phyloP scores from a whole-genome alignment of 371 early-diverging fungal species.

The Rhizopus stolonifer region DNA sequence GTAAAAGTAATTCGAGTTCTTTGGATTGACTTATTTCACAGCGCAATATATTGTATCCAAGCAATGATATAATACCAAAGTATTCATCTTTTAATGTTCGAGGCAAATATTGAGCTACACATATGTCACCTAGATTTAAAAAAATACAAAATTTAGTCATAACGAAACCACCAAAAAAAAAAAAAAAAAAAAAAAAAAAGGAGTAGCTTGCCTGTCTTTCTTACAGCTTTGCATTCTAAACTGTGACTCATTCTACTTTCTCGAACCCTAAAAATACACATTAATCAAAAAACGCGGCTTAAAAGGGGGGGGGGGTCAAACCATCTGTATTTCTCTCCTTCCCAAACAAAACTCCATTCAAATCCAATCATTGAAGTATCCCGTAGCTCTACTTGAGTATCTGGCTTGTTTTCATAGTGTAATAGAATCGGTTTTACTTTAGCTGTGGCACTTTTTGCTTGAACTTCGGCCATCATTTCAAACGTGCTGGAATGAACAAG shows the following conservation, averaged over 20 bases:
- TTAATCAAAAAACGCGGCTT: background rate
- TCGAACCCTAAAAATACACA: slow-evolving; percentile 36
- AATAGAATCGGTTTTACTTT: slow-evolving; percentile 35
- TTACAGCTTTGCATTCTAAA: slow-evolving; percentile 39
- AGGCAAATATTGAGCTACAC: slow-evolving; percentile 46
- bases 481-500: slow-evolving; percentile 45
- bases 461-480: slow-evolving; percentile 39
- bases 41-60: slow-evolving; percentile 36
- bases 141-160: background rate
- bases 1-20: slow-evolving; percentile 30
- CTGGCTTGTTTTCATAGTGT: slow-evolving; percentile 20
- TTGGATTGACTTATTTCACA: slow-evolving; percentile 22
- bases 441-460: slow-evolving; percentile 28
- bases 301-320: slow-evolving; percentile 5
- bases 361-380: slow-evolving; percentile 39
- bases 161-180: no score
- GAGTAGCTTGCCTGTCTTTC: slow-evolving; percentile 31
- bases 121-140: slow-evolving; percentile 30
- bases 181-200: no score
- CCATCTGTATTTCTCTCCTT: slow-evolving; percentile 42
- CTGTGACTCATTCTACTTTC: slow-evolving; percentile 35
- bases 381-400: slow-evolving; percentile 19
- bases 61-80: slow-evolving; percentile 44
- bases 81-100: slow-evolving; percentile 42
- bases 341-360: slow-evolving; percentile 52